Evolutionary conservation across 192 early-diverging fungal species (phyloP), one percentile per base, ranked within the genome.

Genomic region (Coemansia sp.): DNA sequence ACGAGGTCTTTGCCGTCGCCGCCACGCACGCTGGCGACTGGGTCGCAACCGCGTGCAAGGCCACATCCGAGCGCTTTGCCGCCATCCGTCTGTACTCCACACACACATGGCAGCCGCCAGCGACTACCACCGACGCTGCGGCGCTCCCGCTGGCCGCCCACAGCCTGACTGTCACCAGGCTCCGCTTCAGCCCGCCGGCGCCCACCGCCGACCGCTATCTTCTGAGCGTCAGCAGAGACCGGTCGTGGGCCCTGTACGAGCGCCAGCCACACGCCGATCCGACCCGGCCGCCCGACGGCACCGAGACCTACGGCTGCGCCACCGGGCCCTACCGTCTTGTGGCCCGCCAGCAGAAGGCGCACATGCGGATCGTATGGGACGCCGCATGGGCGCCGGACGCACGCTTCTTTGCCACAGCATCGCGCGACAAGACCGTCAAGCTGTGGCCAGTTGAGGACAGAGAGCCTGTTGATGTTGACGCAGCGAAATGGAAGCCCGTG

Each of bases 301-400:
- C 13, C 10, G 76, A 60, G 63, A 67, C 80, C 32, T 69, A 63
- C 54, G 34, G 19, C 13, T 74, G 61, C 20, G 49, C 62, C 14
- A 57, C 40, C 11, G 62, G 69, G 32, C 79, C 82, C 4, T 96
- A 90, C 75, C 78, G 73, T 45, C 70, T 91, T 22, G 67, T 83
- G 2, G 65, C 53, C 3, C 65, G 67, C 22, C 85, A 87, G 34
- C 71, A 82, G 49, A 92, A 92, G 74, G 90, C 94, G 17, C 96
- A 99, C 74, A 85, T 92, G 0, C 88, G 96, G 59, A 96, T 99
- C 55, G 87, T 99, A 19, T 99, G 96, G 96, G 89, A 91, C 68
- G 88, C 86, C 35, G 80, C 87, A 4, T 99, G 94, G 93, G 83
- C 85, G 41, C 85, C 82, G 23, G 92, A 93, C 63, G 92, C 87